Percentiles rank a stretch among this genome's conserved stretches.
Conservation (phyloP, 345 rosid species). For the Gossypium longicalyx region DNA sequence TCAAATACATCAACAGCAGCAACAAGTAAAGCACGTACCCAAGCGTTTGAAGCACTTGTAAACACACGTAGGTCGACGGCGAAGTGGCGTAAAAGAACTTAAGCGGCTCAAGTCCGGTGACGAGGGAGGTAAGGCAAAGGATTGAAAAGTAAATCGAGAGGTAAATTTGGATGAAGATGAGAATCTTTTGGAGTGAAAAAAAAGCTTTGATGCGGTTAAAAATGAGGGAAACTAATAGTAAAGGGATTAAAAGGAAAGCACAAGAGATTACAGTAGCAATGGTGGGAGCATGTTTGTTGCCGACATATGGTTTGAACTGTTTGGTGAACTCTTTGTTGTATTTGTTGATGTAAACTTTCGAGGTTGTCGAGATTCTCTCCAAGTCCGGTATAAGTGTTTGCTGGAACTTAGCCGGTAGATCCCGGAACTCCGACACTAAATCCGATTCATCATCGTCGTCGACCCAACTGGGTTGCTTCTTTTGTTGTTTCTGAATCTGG, state of each 20-base stretch:
- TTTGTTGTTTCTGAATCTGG: conserved; percentile 22
- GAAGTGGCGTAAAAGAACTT: conserved; percentile 81
- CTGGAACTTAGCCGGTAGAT: conserved; percentile 72
- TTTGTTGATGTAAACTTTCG: conserved; percentile 62
- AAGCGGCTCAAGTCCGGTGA: conserved; percentile 82
- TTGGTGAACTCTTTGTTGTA: conserved; percentile 81
- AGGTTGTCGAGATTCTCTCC: conserved; percentile 67
- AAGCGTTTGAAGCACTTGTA: conserved; percentile 73
- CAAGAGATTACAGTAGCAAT: conserved; percentile 65
- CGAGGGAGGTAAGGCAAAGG: conserved; percentile 62
- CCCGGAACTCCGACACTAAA: conserved; percentile 65
- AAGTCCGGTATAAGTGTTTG: conserved; percentile 70
- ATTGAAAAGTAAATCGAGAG: conserved; percentile 92
- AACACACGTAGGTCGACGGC: conserved; percentile 57
- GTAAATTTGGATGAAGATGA: conserved; percentile 85
- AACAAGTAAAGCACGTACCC: conserved; percentile 71
- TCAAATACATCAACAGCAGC: conserved; percentile 67
- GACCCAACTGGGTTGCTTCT: conserved; percentile 44
- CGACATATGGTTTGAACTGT: conserved; percentile 78
- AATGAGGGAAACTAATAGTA: conserved; percentile 72
- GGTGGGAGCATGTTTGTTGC: conserved; percentile 70
- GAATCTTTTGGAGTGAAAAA: conserved; percentile 76
- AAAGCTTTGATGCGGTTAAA: conserved; percentile 75
- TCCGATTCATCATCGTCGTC: conserved; percentile 63
- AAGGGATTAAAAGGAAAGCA: conserved; percentile 67